Conservation (phyloP, 768 basidiomycete species). For the Leccinum imitatum region DNA sequence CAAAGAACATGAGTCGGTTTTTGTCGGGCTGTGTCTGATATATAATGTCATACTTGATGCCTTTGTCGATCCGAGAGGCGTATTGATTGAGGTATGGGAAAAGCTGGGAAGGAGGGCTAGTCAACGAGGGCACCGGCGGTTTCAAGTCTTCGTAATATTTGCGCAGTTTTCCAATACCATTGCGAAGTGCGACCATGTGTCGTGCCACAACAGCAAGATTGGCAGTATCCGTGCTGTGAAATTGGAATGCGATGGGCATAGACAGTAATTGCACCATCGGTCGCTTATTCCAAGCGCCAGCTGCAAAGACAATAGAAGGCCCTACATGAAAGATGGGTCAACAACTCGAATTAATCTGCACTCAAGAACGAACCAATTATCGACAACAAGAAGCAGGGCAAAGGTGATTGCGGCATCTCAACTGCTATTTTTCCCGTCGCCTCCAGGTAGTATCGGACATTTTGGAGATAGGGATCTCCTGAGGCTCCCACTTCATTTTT, state of each 20-base stretch:
- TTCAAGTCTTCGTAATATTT: constrained; percentile 20
- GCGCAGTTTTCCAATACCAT: constrained; percentile 3
- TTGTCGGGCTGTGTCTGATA: constrained; percentile 12
- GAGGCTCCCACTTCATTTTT: constrained; percentile 23
- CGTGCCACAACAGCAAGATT: too few species aligned
- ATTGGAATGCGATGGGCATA: constrained; percentile 15
- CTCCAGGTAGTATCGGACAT: constrained; percentile 22
- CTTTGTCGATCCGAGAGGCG: constrained; percentile 9
- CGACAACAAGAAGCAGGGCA: too few species aligned
- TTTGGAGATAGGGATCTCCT: constrained; percentile 28
- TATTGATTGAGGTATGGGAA: constrained; percentile 8
- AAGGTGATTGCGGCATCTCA: background rate
- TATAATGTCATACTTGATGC: constrained; percentile 8
- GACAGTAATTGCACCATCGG: constrained; percentile 10
- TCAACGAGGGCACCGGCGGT: background rate
- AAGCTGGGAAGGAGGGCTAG: background rate
- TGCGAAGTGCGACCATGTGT: too few species aligned
- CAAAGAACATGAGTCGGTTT: constrained; percentile 12
- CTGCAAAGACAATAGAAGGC: constrained; percentile 28
- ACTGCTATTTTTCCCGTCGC: constrained; percentile 10
- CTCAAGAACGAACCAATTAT: background rate
- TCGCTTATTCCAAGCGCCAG: constrained; percentile 25
- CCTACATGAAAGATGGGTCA: constrained; percentile 15
- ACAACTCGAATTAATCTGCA: background rate
- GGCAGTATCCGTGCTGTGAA: constrained; percentile 9